Base-by-base conservation (phyloP, 2,329 filamentous ascomycete genomes). In the Paracorniculantispora psalliotae region DNA sequence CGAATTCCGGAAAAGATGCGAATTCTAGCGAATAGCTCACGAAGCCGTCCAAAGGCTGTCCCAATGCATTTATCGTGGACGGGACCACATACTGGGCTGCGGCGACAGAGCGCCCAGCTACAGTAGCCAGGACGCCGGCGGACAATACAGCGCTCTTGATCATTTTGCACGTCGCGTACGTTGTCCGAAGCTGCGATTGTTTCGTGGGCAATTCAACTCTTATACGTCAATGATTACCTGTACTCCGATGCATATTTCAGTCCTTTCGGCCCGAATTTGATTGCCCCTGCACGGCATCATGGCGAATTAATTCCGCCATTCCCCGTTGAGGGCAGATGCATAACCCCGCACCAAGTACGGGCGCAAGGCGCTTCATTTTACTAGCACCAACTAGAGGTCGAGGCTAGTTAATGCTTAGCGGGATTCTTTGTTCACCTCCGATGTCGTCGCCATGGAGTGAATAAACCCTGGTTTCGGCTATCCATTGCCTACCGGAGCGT, bases 21-120 rank as follows among this genome's bases (percentile, higher is more conserved):
- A 81, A 77, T 64, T 82, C 79, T 61, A 81, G 79, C 1, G 77
- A 81, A 67, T 73, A 80, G 17, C 78, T 79, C 15, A 83, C 73
- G 61, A 81, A 84, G n/a, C 57, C 49, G 10, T 54, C 57, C 2
- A 59, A 23, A 12, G 57, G 57, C 30, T 59, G 48, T 13, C 57
- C 57, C 8, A 35, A 5, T 17, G 19, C 28, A 33, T 39, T 57
- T 6, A 26, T 10, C 12, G 19, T n/a, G 17, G 26, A 9, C 7
- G 53, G 41, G 7, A 57, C 54, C 13, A 15, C 17, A n/a, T 48
- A 57, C 3, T 15, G 10, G 23, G n/a, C 43, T 49, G 44, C 21
- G 9, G 28, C 8, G 17, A n/a, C 48, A 33, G 26, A 6, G 3
- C 13, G 9, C 17, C 12, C 19, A 28, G 4, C 15, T 17, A 26